Evolutionary conservation across 2,329 filamentous ascomycete species (phyloP).

Genomic region (Helotiales sp.): DNA sequence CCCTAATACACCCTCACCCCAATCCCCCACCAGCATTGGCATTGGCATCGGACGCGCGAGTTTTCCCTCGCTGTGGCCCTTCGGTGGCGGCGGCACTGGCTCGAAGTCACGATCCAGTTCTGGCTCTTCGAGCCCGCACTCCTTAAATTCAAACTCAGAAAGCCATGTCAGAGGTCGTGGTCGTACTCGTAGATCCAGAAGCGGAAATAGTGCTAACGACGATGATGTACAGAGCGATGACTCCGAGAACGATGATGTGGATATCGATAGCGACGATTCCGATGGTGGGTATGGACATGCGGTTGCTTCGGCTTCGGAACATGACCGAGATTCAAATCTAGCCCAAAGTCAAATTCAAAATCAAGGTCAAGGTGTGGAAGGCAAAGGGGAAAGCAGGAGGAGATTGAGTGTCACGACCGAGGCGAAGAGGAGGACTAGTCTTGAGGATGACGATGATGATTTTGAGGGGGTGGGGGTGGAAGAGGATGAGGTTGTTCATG

Average conservation of each 20-base stretch:
- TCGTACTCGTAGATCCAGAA: constrained; percentile 6
- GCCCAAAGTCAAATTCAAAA: not conserved
- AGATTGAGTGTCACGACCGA: constrained; percentile 41
- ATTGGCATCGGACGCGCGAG: constrained; percentile 25
- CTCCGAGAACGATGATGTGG: constrained; percentile 18
- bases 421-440: constrained; percentile 42
- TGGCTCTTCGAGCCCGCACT: not conserved
- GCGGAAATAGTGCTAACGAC: constrained; percentile 32
- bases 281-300: constrained; percentile 28
- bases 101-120: not conserved
- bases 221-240: constrained; percentile 33
- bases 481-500: constrained; percentile 39
- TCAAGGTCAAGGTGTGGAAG: not conserved
- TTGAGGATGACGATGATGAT: constrained; percentile 45
- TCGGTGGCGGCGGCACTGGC: constrained; percentile 24
- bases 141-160: not conserved
- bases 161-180: constrained; percentile 15
- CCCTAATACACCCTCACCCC: constrained; percentile 16
- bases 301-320: constrained; percentile 10
- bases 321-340: not conserved
- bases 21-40: constrained; percentile 9
- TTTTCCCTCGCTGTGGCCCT: constrained; percentile 39
- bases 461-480: too few species aligned
- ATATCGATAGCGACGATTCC: constrained; percentile 29
- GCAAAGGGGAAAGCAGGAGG: constrained; percentile 25